Base-by-base conservation (phyloP, 257 asterid genomes). In the Solanum lycopersicoides region DNA sequence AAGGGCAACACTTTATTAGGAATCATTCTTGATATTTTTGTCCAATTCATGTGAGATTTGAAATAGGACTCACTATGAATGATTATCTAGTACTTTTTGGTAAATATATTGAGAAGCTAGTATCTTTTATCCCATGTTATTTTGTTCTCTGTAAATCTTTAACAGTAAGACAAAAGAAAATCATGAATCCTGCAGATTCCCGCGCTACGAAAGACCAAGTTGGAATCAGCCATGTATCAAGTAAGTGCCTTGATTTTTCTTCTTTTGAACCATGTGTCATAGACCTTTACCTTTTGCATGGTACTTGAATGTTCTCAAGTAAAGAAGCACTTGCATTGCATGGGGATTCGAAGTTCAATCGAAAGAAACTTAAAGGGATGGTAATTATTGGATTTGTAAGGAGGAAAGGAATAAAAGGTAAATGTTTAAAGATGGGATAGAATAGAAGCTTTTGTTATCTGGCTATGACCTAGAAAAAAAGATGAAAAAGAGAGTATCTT, bases 361-460 rank as follows among this genome's bases (percentile, higher is more conserved):
- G 85, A 86, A 91, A 85, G 87, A 76, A 88, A 87, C 87, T 80
- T 69, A 92, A 90, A 90, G 91, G 91, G 92, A 89, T 87, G 85
- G 84, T 89, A 87, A 90, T 93, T 86, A 88, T 92, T 89, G 47
- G 89, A 59, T 88, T 89, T 91, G 93, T 88, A 87, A 90, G 92
- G 87, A 95, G 89, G 88, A 91, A 59, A 89, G 91, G 94, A 89
- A 91, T 89, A 47, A 92, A 93, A 94, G 92, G 53, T 91, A 77
- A 88, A 91, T 86, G 89, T 90, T 90, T 93, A 89, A 91, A 90
- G 93, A 91, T 91, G 92, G 91, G 93, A 85, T 83, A 83, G 93
- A 92, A 90, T 88, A 87, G 93, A 94, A 92, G 94, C 96, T 92
- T 94, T 94, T 84, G 85, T 53, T 94, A 93, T 93, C 94, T 88